Base-by-base conservation (phyloP, 2,329 filamentous ascomycete species). In the Ophiostoma triangulosporum region DNA sequence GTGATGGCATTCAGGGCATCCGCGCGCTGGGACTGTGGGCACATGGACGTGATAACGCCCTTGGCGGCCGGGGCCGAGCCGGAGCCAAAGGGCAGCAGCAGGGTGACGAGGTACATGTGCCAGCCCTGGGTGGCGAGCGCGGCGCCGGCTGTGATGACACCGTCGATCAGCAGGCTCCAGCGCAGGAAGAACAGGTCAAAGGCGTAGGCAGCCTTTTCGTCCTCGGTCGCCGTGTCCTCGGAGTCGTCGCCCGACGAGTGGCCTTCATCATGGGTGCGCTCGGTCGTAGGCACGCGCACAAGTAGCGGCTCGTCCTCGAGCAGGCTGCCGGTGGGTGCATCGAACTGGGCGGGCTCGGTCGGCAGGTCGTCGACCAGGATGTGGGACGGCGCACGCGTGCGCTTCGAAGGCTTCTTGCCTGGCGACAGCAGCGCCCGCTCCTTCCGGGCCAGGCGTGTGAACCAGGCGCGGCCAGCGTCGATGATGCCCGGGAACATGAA, bases 11-110 rank as follows among this genome's bases (percentile, higher is more conserved):
- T 80, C 3, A 88, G 68, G 0, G 84, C 83, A 61, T 88, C 83
- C 0, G 77, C 73, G 0, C 83, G 73, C 53, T 83, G 76, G 0
- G 71, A 71, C 1, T 77, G 70, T 0, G 80, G 69, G 45, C 81
- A 81, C 81, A 87, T 83, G 54, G 84, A 77, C 0, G 84, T 75
- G 56, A 87, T 85, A n/a, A 83, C 80, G 0, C 83, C 84, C 59
- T 87, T 88, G 1, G 82, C 81, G 0, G 83, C 81, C 0, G 82
- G 76, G 0, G 81, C 83, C 0, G 83, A 83, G 0, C 84, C 84
- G 0, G 83, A 83, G 0, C 80, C 82, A 29, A 87, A 77, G 0
- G 84, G 84, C 0, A 88, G 70, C 1, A 86, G 62, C 26, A 78
- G 74, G 0, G 81, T 81, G 1, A 83, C 76, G 0, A 85, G 65